Conservation (phyloP, 768 basidiomycete genomes). For the Tremella yokohamensis region DNA sequence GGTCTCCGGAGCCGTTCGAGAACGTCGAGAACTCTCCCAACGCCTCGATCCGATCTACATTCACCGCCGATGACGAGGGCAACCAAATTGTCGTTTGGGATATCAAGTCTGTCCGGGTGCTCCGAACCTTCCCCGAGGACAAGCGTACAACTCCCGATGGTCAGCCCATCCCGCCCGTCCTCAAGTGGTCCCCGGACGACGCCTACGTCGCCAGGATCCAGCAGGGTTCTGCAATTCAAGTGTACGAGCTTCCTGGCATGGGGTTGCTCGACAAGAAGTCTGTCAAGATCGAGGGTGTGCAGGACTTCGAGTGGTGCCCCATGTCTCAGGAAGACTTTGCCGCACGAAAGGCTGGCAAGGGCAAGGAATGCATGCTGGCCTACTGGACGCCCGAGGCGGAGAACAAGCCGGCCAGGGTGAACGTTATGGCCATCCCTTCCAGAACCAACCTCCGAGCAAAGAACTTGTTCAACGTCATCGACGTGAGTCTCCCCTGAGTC, state of each 20-base stretch:
- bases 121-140: slow-evolving; percentile 77
- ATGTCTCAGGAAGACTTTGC: slow-evolving; percentile 83
- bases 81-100: slow-evolving; percentile 99
- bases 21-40: slow-evolving; percentile 75
- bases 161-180: slow-evolving; percentile 15
- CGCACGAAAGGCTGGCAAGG: slow-evolving; percentile 60
- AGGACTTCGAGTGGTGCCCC: slow-evolving; percentile 99
- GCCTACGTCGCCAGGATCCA: slow-evolving; percentile 86
- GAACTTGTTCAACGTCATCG: slow-evolving; percentile 95
- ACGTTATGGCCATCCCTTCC: slow-evolving; percentile 83
- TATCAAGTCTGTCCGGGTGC: slow-evolving; percentile 82
- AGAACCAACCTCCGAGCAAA: slow-evolving; percentile 82
- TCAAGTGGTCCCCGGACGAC: slow-evolving; percentile 95
- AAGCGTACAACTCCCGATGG: slow-evolving; percentile 55
- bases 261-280: slow-evolving; percentile 92
- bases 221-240: slow-evolving; percentile 87
- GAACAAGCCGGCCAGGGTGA: slow-evolving; percentile 95
- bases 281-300: slow-evolving; percentile 92
- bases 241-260: slow-evolving; percentile 94
- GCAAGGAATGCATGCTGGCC: slow-evolving; percentile 83
- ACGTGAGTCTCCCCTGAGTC: slow-evolving; percentile 59
- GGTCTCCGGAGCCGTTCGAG: slow-evolving; percentile 90
- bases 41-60: slow-evolving; percentile 54
- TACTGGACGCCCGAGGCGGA: slow-evolving; percentile 97
- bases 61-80: slow-evolving; percentile 79